phyloP scores from a whole-genome alignment of 176 grass and related monocot species.

The Hordeum marinum region DNA sequence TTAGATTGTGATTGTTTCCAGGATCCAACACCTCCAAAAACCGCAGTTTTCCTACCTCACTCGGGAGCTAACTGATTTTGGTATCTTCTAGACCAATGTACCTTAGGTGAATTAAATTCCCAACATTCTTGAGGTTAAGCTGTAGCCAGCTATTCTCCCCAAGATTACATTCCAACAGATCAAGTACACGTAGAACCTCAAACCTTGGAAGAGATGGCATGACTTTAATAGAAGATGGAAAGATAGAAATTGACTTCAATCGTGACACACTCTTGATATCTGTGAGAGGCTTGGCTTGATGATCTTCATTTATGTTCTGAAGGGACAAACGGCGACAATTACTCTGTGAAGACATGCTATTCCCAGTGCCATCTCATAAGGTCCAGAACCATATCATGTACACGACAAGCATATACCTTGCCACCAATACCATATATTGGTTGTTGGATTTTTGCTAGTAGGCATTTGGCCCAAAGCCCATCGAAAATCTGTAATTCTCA shows the following conservation, averaged over 20 bases:
- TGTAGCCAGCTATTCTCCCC: not conserved
- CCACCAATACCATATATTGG: too few species aligned
- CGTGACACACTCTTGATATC: not conserved
- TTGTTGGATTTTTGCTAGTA: too few species aligned
- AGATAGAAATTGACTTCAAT: not conserved
- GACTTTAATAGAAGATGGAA: not conserved
- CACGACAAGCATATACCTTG: too few species aligned
- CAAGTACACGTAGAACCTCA: not conserved
- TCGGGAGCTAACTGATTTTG: accelerated
- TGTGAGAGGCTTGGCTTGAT: not conserved
- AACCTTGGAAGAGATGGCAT: not conserved
- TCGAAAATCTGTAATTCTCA: too few species aligned
- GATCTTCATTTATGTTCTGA: not conserved
- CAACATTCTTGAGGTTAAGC: not conserved
- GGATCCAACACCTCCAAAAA: not conserved
- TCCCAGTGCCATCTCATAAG: not conserved
- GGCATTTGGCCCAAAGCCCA: too few species aligned
- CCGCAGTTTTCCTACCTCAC: not conserved
- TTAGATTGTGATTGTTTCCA: accelerated
- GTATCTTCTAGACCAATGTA: not conserved
- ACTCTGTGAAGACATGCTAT: not conserved
- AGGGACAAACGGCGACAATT: not conserved
- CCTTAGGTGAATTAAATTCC: not conserved
- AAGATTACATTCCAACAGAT: not conserved
- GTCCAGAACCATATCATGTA: too few species aligned